Base-by-base conservation (phyloP, 768 basidiomycete species). In the Russula earlei region DNA sequence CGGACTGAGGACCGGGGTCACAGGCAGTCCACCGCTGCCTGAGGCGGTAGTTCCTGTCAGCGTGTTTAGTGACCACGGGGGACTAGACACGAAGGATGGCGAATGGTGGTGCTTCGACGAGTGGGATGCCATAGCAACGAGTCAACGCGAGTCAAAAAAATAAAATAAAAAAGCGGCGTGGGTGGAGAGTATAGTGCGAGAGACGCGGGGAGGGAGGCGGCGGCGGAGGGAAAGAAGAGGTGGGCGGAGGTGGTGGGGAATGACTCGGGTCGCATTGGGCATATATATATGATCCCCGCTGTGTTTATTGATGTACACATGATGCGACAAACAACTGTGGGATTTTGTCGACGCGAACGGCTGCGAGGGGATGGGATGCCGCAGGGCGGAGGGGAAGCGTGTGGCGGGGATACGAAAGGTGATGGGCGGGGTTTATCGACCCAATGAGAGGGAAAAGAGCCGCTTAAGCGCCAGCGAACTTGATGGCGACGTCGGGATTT, bases 101-200 rank as follows among this genome's bases (percentile, higher is more conserved):
- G 55, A 4, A 15, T 52, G 44, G 42, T 53, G 46, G 6, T 36
- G 34, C 34, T 11, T 14, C 12, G 11, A 14, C 12, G 49, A 57
- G 27, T 47, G 57, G n/a, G 49, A 52, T 25, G 29, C 29, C 7
- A 10, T 10, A 10, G 29, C 29, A 10, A 10, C 17, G 41, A 58
- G 47, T 60, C 59, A 58, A 57, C 8, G 19, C 34, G 43, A 56
- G 49, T 56, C 56, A 57, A n/a, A n/a, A n/a, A n/a, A n/a, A n/a
- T n/a, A n/a, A n/a, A n/a, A n/a, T n/a, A n/a, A n/a, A n/a, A n/a
- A n/a, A 22, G 43, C 8, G 7, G 29, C 7, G 22, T 19, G 5
- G 14, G 34, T 14, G 15, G 34, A 36, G 34, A 14, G 34, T 1
- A 14, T 36, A n/a, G n/a, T n/a, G n/a, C n/a, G n/a, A n/a, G n/a